Conservation (phyloP, 768 basidiomycete species). For the Candolleomyces aberdarensis region DNA sequence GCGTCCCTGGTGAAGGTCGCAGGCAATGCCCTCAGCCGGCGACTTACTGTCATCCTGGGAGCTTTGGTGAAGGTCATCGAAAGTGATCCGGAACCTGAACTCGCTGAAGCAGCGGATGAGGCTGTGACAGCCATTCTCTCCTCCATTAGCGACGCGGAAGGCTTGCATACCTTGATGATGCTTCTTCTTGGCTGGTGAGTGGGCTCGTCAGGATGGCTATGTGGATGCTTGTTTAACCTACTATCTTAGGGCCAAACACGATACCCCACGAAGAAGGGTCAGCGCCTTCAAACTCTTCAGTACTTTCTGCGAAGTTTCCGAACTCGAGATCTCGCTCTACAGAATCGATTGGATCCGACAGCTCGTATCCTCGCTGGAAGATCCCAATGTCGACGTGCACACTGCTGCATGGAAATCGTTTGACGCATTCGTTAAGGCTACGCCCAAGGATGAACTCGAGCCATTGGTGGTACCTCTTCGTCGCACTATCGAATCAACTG, state of each 20-base stretch:
- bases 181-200: conserved; percentile 83
- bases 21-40: conserved; percentile 82
- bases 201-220: background rate
- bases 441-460: conserved; percentile 92
- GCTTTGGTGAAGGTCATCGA: conserved; percentile 80
- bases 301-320: conserved; percentile 79
- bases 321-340: conserved; percentile 81
- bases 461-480: conserved; percentile 87
- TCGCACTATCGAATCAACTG: conserved; percentile 81
- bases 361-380: conserved; percentile 79
- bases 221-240: background rate
- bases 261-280: conserved; percentile 64
- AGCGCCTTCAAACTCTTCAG: conserved; percentile 78
- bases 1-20: conserved; percentile 92
- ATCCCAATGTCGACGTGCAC: conserved; percentile 69
- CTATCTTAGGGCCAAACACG: conserved; percentile 72
- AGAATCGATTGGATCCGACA: conserved; percentile 94
- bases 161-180: conserved; percentile 87
- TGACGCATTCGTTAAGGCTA: conserved; percentile 83
- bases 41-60: conserved; percentile 73
- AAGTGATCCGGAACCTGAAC: conserved; percentile 64
- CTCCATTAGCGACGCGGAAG: conserved; percentile 84
- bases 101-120: conserved; percentile 66
- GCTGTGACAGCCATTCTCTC: conserved; percentile 71
- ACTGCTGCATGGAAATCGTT: conserved; percentile 80